Evolutionary conservation across 192 early-diverging fungal species (phyloP), one percentile per base, ranked within the genome.

Genomic region (Coemansia sp.): DNA sequence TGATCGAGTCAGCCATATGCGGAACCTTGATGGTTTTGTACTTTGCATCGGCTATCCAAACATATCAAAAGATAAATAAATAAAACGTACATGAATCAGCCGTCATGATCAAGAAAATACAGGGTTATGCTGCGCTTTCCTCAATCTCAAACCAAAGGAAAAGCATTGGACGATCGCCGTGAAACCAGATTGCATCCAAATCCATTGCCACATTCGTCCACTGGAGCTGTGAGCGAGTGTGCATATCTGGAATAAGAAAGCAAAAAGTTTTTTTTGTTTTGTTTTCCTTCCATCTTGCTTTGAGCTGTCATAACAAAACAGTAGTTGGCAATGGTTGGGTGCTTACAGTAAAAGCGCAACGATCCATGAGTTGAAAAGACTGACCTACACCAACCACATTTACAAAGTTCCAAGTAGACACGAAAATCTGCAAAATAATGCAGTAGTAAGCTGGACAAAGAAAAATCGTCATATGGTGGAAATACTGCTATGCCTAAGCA

Each of bases 1-100:
- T 92, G 77, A 99, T 97, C 25, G 94, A 97, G 69, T 99, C 97
- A 55, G 94, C 97, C 93, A 99, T 94, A 44, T 90, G 88, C 56
- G 97, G 97, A 21, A 92, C 90, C 83, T 94, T 90, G 81, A 99
- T 86, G 67, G 92, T 75, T 58, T 54, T 67, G 73, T 71, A 75
- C 58, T 75, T 81, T 32, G 56, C 68, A 62, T 81, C 78, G 16
- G 78, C 78, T 81, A 79, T 27, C 19, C 26, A 52, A 12, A 25
- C 6, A 52, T 27, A 10, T 52, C 26, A 16, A 14, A 22, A 27
- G 26, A 30, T 18, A 62, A 23, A 49, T 21, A 41, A 9, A 38
- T 38, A 57, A n/a, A 57, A 57, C 16, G 38, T 23, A 28, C 14
- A 56, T 10, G 26, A 32, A 23, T 22, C 38, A 59, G 28, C 26